A percentile compares a stretch with the other conserved stretches of the same genome.
Conservation (phyloP, 495 filamentous ascomycete genomes). For the Daldinia decipiens region DNA sequence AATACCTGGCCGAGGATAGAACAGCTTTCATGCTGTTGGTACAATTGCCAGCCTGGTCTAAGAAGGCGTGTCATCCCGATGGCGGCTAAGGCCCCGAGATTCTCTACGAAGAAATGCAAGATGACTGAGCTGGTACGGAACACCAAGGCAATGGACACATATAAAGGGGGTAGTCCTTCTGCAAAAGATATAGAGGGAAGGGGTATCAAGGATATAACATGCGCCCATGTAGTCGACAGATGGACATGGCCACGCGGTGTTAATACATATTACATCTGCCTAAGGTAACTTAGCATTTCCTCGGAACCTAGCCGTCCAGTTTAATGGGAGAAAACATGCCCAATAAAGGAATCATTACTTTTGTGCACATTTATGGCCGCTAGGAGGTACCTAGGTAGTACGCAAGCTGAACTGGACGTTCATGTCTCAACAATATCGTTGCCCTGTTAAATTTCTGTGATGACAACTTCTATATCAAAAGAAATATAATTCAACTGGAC, state of each 20-base stretch:
- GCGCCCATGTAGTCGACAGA: no score
- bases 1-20: constrained; percentile 31
- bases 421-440: background rate
- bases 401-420: background rate
- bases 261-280: no score
- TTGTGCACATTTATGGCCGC: background rate
- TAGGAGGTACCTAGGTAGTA: no score
- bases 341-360: background rate
- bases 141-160: no score
- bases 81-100: background rate
- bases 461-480: background rate
- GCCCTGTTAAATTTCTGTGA: background rate
- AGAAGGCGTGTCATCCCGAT: no score
- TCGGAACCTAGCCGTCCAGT: no score
- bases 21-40: background rate
- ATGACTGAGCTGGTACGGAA: no score
- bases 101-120: background rate
- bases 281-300: no score
- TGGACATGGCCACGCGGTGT: no score
- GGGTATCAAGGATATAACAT: no score
- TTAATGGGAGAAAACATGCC: background rate
- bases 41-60: background rate
- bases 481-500: background rate
- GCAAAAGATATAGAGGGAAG: no score
- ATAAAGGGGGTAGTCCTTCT: no score